Percentiles rank a stretch among this genome's conserved stretches.
These are phyloP conservation scores for Polychytrium aggregatum DNA, from an alignment of 192 early-diverging fungal species.

Conservation along the genomic window DNA sequence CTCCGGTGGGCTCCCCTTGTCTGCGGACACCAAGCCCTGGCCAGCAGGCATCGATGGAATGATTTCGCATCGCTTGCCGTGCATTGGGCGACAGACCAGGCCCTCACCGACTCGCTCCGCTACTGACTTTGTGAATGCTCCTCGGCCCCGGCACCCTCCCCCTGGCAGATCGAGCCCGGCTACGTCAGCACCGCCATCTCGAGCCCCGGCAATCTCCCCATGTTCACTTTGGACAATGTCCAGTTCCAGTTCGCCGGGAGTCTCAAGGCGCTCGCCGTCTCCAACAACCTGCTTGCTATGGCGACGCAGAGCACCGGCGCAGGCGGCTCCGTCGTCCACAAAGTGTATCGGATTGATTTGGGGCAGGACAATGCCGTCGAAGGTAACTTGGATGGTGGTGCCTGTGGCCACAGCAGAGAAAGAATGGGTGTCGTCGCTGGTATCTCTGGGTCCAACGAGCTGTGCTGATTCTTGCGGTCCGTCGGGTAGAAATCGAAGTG, in stretches of 20 bases:
- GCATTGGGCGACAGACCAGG: no score
- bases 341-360: constrained; percentile 77
- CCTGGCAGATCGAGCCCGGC: constrained; percentile 14
- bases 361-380: constrained; percentile 68
- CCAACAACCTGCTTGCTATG: constrained; percentile 75
- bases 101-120: no score
- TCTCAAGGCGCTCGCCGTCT: constrained; percentile 62
- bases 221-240: constrained; percentile 77
- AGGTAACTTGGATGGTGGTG: constrained; percentile 29
- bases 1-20: no score
- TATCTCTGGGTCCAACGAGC: background rate
- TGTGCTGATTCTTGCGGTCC: background rate
- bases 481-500: constrained; percentile 58
- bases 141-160: no score
- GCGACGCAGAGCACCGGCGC: constrained; percentile 56
- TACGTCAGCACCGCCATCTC: constrained; percentile 10
- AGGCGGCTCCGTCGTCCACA: background rate
- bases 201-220: constrained; percentile 3
- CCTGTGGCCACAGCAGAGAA: background rate
- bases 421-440: background rate
- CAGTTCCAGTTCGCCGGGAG: constrained; percentile 76
- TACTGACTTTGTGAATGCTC: no score
- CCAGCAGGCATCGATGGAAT: no score
- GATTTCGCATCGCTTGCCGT: no score
- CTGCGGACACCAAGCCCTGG: no score